Evolutionary conservation across 768 basidiomycete species (phyloP), one percentile per base, ranked within the genome.

Genomic region (Lactarius psammicola): DNA sequence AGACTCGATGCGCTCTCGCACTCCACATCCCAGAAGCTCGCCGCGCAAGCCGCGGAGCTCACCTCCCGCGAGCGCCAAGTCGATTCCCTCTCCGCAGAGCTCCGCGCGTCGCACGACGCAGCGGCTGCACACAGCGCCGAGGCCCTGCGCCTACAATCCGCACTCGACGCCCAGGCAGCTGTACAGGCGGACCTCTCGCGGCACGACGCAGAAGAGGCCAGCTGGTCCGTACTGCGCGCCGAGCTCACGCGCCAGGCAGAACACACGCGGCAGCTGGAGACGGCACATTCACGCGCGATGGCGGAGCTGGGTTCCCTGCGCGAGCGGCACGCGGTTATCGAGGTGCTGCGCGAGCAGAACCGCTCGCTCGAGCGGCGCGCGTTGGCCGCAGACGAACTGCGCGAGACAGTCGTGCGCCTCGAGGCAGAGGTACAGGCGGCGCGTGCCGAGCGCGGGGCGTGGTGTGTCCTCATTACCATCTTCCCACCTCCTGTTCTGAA

Each of bases 271-370:
- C 79, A 77, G 0, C 77, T 92, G 0, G 89, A 93, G 72, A 71
- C 77, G 7, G 78, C 79, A 3, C 92, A 92, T 66, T 75, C 81
- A 1, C 82, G 80, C 66, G 75, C 90, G 60, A 80, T 73, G 3
- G 71, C 79, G 0, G 89, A 93, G 69, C 70, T 91, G 18, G 74
- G 74, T 7, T 68, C 78, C 13, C 78, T 90, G 18, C 80, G 83
- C 38, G 85, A 85, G 66, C 78, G 82, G 0, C 78, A 86, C n/a
- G 75, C 79, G 8, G 87, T 83, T 68, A 76, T 89, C 3, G 89
- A 90, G 65, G 86, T 93, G 2, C 72, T 94, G 40, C 79, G 82
- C 36, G 92, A 93, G 72, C 88, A 93, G 75, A 91, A 92, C 67
- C 79, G 85, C 6, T 80, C 80, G 0, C 74, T 93, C 53, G 84